Conservation (phyloP, 2,329 filamentous ascomycete genomes). For the Fusarium humuli region DNA sequence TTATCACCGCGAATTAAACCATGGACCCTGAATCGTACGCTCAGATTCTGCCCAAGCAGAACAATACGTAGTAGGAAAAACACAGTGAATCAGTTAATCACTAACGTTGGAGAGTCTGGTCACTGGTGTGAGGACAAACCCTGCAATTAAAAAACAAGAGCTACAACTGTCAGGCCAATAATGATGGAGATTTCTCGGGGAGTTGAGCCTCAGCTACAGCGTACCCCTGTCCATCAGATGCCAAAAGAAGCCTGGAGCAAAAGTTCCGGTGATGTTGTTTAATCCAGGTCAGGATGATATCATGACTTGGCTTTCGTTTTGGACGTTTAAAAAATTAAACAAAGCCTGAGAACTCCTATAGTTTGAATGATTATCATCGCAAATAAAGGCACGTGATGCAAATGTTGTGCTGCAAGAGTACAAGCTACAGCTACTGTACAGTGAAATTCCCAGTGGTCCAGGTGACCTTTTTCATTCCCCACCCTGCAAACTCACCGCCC, state of each 20-base stretch:
- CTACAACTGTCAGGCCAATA: conserved; percentile 3
- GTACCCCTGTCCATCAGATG: conserved; percentile 18
- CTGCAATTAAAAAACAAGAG: background rate
- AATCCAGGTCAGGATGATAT: conserved; percentile 13
- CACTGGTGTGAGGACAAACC: conserved; percentile 10
- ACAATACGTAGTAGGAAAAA: background rate
- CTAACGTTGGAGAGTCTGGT: background rate
- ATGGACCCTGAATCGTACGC: background rate
- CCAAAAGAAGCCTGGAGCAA: conserved; percentile 13
- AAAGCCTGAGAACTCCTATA: background rate
- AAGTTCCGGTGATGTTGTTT: conserved; percentile 17
- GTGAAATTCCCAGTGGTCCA: conserved; percentile 44
- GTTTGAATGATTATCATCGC: background rate
- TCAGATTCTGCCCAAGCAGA: background rate
- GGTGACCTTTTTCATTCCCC: conserved; percentile 44
- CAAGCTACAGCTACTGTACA: conserved; percentile 6
- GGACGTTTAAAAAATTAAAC: background rate
- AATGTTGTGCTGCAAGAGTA: background rate
- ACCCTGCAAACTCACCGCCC: conserved; percentile 44
- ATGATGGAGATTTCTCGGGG: conserved; percentile 7
- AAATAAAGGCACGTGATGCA: conserved; percentile 37
- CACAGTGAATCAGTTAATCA: background rate
- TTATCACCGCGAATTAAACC: background rate
- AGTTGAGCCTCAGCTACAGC: conserved; percentile 25
- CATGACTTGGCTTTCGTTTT: background rate